Evolutionary conservation across 768 basidiomycete species (phyloP), one percentile per base, ranked within the genome.

Genomic region (Coprinopsis sp.): DNA sequence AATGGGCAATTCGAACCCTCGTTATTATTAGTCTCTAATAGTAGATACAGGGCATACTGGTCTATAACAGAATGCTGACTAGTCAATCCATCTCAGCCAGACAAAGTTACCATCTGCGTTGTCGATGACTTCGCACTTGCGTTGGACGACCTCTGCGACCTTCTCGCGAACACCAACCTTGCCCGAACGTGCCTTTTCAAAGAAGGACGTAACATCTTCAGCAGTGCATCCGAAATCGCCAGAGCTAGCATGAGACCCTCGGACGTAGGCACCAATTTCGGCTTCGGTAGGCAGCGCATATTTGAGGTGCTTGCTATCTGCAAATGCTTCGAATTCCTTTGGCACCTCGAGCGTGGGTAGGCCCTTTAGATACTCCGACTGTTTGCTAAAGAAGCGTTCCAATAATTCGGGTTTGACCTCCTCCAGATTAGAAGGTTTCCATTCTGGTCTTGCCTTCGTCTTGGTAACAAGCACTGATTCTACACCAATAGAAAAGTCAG

Each of bases 401-500:
- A 81, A 61, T 41, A 92, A 70, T 21, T 73, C 72, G 33, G 76
- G 59, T 3, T 79, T 64, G 44, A 95, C 79, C 11, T 85, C 82
- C 10, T 69, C 61, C 23, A 91, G 52, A 3, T 71, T 72, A 8
- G 73, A 58, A 6, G 94, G 94, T 2, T 70, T 69, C 94, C 94
- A 97, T 4, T 64, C 57, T 6, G 90, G 83, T 31, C 76, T 70
- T 31, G 58, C 70, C 50, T 69, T 71, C 48, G 21, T 70, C 64
- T 69, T 77, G 37, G 67, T 54, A 33, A 73, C 63, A 43, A 67
- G 77, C 53, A 91, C 79, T 30, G 84, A 77, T 24, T 75, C 81
- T 33, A 98, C 85, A 19, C 95, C 95, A 18, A 75, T 79, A 42
- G 69, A 54, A 67, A 99, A 97, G 70, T 99, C 96, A 6, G 82